Percentiles rank a stretch among this genome's conserved stretches.
Conservation (phyloP, 306 rosid genomes). For the Cicer bijugum region DNA sequence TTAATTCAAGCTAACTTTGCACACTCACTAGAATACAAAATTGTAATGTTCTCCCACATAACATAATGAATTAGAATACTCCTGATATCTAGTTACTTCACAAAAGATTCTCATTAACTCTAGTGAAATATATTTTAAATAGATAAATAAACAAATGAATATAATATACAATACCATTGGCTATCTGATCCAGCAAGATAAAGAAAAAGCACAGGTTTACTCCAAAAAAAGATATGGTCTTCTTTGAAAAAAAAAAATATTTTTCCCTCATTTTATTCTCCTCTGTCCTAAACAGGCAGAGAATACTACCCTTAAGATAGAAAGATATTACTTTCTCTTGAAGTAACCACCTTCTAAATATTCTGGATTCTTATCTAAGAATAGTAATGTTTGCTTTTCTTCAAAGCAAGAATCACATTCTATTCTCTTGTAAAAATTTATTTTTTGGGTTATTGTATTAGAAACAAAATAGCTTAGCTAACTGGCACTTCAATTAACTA, state of each 20-base stretch:
- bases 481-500: conserved; percentile 42
- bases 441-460: conserved; percentile 18
- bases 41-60: conserved; percentile 36
- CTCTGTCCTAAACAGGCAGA: conserved; percentile 33
- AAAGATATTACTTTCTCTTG: conserved; percentile 55
- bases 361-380: conserved; percentile 51
- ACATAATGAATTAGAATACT: conserved; percentile 32
- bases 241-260: too few species aligned
- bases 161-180: neutral
- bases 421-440: conserved; percentile 34
- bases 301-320: conserved; percentile 43
- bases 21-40: conserved; percentile 41
- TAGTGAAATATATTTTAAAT: conserved; percentile 8
- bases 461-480: conserved; percentile 38
- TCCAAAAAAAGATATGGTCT: neutral
- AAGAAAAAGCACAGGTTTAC: conserved; percentile 39
- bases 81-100: conserved; percentile 43
- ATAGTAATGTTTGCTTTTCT: conserved; percentile 57
- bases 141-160: conserved; percentile 36
- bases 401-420: conserved; percentile 71
- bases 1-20: conserved; percentile 35
- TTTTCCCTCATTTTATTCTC: neutral
- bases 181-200: conserved; percentile 45
- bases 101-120: conserved; percentile 53
- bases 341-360: conserved; percentile 52